Percentiles rank a stretch among this genome's conserved stretches.
These are phyloP conservation scores for Cladophialophora bantiana DNA, from an alignment of 2,329 filamentous ascomycete genomes.

Conservation along the genomic window DNA sequence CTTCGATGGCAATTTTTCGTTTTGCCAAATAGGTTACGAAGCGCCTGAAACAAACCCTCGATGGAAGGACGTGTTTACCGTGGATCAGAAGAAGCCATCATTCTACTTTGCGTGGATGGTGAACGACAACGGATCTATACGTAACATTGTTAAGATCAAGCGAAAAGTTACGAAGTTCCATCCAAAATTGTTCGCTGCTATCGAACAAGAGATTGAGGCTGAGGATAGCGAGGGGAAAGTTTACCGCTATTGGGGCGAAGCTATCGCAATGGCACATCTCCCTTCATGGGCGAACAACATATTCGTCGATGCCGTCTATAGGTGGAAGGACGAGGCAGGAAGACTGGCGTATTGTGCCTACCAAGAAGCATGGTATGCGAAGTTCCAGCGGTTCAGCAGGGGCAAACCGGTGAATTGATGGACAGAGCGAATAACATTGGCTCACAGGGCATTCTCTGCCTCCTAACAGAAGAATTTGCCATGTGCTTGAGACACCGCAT, in stretches of 20 bases:
- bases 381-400: background rate
- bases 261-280: background rate
- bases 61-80: slow-evolving; percentile 1
- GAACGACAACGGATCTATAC: background rate
- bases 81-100: background rate
- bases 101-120: slow-evolving; percentile 10
- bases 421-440: too few relatives aligned
- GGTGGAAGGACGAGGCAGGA: background rate
- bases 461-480: too few relatives aligned
- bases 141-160: background rate
- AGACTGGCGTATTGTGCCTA: background rate
- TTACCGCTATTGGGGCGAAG: background rate
- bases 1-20: background rate
- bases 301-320: background rate
- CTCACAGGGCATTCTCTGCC: too few relatives aligned
- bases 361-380: slow-evolving; percentile 5
- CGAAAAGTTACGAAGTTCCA: background rate
- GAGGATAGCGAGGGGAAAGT: background rate
- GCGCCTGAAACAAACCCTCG: background rate
- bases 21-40: background rate
- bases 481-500: too few relatives aligned
- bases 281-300: background rate
- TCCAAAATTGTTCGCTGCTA: background rate
- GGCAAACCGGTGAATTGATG: background rate
- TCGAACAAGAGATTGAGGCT: slow-evolving; percentile 1